Evolutionary conservation across 2,329 filamentous ascomycete genomes (phyloP).

Genomic region (Zasmidium citrigriseum): DNA sequence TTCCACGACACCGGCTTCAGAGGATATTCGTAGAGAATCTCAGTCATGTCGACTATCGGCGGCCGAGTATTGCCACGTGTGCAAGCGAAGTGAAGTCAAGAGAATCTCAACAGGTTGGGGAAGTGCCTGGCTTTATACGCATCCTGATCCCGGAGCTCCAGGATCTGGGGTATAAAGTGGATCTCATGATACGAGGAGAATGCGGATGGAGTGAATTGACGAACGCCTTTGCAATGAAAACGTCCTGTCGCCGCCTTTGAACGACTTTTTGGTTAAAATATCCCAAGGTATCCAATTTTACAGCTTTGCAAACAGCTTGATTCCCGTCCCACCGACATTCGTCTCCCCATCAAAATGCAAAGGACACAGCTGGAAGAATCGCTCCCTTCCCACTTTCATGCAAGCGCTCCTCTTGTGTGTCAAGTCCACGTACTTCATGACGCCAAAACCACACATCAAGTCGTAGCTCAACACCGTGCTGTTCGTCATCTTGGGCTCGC

Average conservation of each 20-base stretch:
- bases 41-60: not conserved
- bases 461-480: slow-evolving; percentile 73
- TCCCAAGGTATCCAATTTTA: not conserved
- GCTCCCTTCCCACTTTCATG: slow-evolving; percentile 39
- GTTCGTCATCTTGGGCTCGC: slow-evolving; percentile 73
- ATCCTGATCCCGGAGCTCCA: no score
- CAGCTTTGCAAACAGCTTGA: slow-evolving; percentile 13
- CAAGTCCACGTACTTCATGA: slow-evolving; percentile 54
- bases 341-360: slow-evolving; percentile 50
- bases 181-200: no score
- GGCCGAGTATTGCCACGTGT: not conserved
- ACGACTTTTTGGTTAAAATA: not conserved
- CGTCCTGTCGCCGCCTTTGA: no score
- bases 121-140: no score
- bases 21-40: slow-evolving; percentile 65
- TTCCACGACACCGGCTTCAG: slow-evolving; percentile 75
- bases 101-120: no score
- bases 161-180: no score
- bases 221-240: no score
- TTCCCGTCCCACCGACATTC: slow-evolving; percentile 18
- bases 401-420: slow-evolving; percentile 43
- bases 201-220: no score
- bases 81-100: not conserved
- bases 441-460: slow-evolving; percentile 69
- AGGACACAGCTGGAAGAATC: slow-evolving; percentile 49